Evolutionary conservation across 306 rosid species (phyloP), one percentile per base, ranked within the genome.

Genomic region (Ochetophila trinervis): DNA sequence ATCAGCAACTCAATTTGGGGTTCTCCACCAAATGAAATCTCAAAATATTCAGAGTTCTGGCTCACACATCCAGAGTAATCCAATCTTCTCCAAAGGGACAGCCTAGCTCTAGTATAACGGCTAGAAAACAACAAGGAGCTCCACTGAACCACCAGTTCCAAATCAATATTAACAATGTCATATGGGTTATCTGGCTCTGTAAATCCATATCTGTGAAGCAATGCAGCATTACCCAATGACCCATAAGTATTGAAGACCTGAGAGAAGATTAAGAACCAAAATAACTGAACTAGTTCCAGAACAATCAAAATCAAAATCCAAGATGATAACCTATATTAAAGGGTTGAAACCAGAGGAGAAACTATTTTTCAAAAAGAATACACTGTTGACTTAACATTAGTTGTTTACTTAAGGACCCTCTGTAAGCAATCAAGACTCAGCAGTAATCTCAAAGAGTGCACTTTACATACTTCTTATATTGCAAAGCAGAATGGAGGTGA

Each of bases 211-310:
- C 98, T 83, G 69, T 92, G 93, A 70, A 92, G 96, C 80, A 92
- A 78, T 53, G 95, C 98, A 59, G 96, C 98, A 69, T 92, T 92
- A 20, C 96, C 93, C 80, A 82, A 9, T 50, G 72, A 57, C n/a
- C 98, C 96, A 3, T 92, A 92, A 27, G 96, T 92, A 74, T 89
- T 92, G 63, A 82, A 92, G 62, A 92, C 88, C 96, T 89, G 84
- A 70, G 4, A 65, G 50, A 42, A 58, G 53, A 34, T 5, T 9
- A 35, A 57, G 20, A 69, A 50, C 20, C 23, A 16, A 50, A 50
- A 50, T 3, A 50, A 3, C 15, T 0, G 9, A 45, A n/a, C 14
- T 17, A 36, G 53, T 37, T 66, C 36, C n/a, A 30, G 19, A 57
- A 68, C 8, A 18, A 24, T 12, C 54, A n/a, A 37, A 24, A 17